Conservation (phyloP, 2,329 filamentous ascomycete species). For the Diaporthe longicolla region DNA sequence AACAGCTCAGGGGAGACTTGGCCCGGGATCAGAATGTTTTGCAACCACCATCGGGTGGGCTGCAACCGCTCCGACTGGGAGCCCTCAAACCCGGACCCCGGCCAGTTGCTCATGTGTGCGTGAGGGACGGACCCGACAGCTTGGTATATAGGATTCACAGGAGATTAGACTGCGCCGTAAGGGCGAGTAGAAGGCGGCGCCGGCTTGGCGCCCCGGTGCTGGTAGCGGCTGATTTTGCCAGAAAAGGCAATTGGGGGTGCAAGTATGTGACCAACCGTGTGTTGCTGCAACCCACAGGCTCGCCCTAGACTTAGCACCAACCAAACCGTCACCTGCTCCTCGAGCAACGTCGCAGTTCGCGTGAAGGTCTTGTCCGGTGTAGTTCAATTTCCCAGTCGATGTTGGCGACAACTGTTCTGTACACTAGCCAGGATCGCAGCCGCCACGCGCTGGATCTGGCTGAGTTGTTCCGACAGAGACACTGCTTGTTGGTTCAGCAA, state of each 20-base stretch:
- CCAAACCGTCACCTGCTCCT: background rate
- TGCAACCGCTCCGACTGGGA: background rate
- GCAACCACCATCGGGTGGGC: constrained; percentile 7
- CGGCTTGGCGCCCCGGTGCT: constrained; percentile 25
- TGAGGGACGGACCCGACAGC: constrained; percentile 38
- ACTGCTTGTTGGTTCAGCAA: background rate
- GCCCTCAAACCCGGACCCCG: background rate
- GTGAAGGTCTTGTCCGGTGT: background rate
- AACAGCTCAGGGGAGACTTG: constrained; percentile 1
- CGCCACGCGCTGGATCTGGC: background rate
- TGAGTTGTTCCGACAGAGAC: background rate
- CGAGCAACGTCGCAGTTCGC: background rate
- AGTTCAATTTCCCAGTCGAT: background rate
- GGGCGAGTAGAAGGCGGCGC: constrained; percentile 19
- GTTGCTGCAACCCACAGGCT: background rate
- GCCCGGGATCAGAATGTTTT: background rate
- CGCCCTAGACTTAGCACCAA: background rate
- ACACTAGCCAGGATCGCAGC: background rate
- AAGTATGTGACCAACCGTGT: background rate
- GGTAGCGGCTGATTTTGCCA: constrained; percentile 9
- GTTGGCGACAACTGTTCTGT: background rate
- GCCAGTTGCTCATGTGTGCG: constrained; percentile 15
- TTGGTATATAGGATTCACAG: constrained; percentile 30
- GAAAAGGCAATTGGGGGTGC: background rate
- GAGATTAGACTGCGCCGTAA: constrained; percentile 35